phyloP scores from a whole-genome alignment of 2,329 filamentous ascomycete genomes.

The Colletotrichum destructivum region DNA sequence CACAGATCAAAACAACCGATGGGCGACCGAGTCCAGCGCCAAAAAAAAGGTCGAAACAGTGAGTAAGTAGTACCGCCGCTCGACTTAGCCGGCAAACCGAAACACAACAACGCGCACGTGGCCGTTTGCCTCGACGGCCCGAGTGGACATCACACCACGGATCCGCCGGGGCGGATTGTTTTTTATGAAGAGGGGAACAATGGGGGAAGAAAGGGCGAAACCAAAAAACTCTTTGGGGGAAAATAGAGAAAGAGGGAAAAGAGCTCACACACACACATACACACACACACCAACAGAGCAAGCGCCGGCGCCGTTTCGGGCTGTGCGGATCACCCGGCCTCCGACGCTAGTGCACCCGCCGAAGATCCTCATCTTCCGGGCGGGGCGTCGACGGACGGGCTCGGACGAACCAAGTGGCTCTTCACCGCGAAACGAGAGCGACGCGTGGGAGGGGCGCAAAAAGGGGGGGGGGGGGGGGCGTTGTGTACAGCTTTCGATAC shows the following conservation, averaged over 20 bases:
- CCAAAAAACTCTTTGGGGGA: neutral
- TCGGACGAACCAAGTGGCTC: neutral
- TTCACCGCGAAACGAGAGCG: no score
- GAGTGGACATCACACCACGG: neutral
- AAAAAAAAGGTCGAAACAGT: neutral
- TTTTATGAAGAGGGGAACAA: neutral
- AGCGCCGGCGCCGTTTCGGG: constrained; percentile 32
- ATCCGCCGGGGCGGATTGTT: no score
- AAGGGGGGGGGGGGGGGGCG: no score
- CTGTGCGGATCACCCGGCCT: constrained; percentile 27
- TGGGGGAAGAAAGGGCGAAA: neutral
- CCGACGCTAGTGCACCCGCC: constrained; percentile 24
- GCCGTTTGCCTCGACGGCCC: neutral
- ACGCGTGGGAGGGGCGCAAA: no score
- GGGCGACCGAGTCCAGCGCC: neutral
- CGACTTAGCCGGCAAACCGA: neutral
- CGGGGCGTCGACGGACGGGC: neutral
- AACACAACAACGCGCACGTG: neutral
- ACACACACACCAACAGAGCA: neutral
- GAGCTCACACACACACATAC: neutral
- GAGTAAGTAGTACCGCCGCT: neutral
- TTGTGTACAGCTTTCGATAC: no score
- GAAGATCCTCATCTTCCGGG: constrained; percentile 41
- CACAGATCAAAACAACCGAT: neutral
- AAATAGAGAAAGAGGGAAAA: neutral